Evolutionary conservation across 257 asterid genomes (phyloP).

Genomic region (Capsicum pubescens): DNA sequence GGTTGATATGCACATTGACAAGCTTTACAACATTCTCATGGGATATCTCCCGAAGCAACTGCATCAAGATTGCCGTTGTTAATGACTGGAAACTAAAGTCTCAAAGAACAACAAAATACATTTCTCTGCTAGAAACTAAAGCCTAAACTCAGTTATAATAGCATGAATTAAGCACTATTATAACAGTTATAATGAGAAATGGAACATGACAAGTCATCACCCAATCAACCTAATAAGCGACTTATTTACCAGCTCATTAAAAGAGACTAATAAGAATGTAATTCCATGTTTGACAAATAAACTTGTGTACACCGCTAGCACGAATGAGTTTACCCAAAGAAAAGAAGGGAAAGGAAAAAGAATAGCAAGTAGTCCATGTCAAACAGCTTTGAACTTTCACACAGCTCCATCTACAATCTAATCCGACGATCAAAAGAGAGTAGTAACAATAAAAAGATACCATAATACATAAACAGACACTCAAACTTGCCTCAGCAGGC

Average conservation of each 20-base stretch:
- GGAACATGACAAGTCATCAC: background rate
- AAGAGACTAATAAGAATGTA: background rate
- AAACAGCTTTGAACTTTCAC: background rate
- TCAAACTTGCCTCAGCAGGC: no score
- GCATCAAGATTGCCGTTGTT: constrained; percentile 36
- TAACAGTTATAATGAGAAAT: background rate
- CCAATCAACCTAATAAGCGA: background rate
- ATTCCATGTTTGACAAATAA: background rate
- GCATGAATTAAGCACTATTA: background rate
- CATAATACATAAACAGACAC: no score
- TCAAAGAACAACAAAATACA: background rate
- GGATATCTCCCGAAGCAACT: constrained; percentile 96
- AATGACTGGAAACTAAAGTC: background rate
- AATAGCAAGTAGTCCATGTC: background rate
- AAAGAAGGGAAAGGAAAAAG: background rate
- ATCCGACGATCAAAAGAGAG: background rate
- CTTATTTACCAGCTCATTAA: background rate
- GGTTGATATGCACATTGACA: constrained; percentile 95
- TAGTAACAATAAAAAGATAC: no score
- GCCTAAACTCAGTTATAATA: background rate
- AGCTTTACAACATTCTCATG: constrained; percentile 96
- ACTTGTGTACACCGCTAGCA: background rate
- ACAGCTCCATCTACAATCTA: background rate
- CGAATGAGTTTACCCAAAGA: background rate
- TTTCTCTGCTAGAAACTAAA: background rate